phyloP scores from a whole-genome alignment of 768 basidiomycete species.

The Basidioascus undulatus region DNA sequence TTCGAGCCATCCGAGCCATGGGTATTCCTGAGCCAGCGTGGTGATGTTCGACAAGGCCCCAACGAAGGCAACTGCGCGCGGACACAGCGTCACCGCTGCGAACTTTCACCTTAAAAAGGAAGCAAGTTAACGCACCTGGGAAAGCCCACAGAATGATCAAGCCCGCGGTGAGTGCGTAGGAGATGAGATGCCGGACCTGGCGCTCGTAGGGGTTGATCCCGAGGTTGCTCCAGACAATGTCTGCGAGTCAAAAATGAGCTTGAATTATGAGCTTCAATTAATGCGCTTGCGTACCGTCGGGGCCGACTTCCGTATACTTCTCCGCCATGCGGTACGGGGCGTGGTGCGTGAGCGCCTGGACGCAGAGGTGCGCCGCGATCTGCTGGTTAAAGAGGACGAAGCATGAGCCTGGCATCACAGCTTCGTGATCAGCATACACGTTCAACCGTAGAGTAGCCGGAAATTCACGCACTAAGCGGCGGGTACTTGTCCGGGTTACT shows the following conservation, averaged over 20 bases:
- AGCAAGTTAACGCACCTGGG: conserved; percentile 29
- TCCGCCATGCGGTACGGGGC: conserved; percentile 31
- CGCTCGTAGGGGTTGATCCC: conserved; percentile 71
- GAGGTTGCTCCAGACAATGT: conserved; percentile 82
- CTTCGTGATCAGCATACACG: too few relatives aligned
- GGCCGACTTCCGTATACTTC: conserved; percentile 57
- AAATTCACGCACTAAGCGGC: conserved; percentile 7
- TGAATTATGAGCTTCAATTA: too few relatives aligned
- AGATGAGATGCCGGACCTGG: conserved; percentile 37
- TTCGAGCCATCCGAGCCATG: conserved; percentile 57
- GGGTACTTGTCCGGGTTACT: conserved; percentile 28
- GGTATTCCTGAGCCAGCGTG: conserved; percentile 34
- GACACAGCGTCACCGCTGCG: too few relatives aligned
- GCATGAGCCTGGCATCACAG: too few relatives aligned
- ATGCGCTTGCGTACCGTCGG: too few relatives aligned
- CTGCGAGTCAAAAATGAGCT: too few relatives aligned
- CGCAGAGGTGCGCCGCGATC: conserved; percentile 74
- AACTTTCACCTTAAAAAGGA: background rate
- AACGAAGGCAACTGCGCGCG: conserved; percentile 59
- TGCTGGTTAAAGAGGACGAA: conserved; percentile 84
- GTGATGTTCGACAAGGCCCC: conserved; percentile 64
- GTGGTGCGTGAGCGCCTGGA: conserved; percentile 23
- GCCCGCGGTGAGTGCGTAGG: conserved; percentile 49
- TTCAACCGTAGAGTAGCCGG: too few relatives aligned
- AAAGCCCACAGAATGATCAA: conserved; percentile 73